A percentile compares a stretch with the other conserved stretches of the same genome.
Evolutionary conservation across 805 yeast genomes (phyloP).

Genomic region (Yarrowia bubula): DNA sequence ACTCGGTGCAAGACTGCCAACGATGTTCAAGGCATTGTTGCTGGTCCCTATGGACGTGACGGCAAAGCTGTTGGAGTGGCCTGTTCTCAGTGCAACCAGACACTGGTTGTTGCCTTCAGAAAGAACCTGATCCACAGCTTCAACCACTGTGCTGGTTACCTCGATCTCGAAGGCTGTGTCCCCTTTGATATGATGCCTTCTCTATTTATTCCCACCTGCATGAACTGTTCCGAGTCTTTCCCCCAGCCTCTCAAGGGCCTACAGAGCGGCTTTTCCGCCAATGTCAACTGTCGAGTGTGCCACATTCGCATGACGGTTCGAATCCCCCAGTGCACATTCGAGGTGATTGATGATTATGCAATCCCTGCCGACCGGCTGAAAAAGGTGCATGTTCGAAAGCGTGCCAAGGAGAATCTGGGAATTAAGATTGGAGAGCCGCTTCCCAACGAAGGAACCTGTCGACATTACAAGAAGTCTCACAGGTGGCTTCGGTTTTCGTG

Average conservation of each 20-base stretch:
- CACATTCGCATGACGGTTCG: conserved; percentile 40
- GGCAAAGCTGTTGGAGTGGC: conserved; percentile 37
- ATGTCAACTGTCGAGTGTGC: conserved; percentile 41
- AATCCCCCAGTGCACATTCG: conserved; percentile 40
- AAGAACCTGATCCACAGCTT: conserved; percentile 41
- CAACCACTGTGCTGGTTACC: conserved; percentile 39
- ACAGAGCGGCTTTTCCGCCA: conserved; percentile 38
- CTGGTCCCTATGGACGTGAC: conserved; percentile 40
- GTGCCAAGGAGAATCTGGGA: conserved; percentile 39
- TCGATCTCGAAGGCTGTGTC: conserved; percentile 43
- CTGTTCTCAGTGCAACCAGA: conserved; percentile 41
- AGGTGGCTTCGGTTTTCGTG: conserved; percentile 47
- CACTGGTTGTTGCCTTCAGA: conserved; percentile 40
- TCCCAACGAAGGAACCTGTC: conserved; percentile 76
- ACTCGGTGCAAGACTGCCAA: conserved; percentile 41
- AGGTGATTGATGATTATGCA: conserved; percentile 27
- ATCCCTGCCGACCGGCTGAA: conserved; percentile 29
- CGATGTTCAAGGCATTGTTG: conserved; percentile 39
- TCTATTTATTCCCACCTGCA: conserved; percentile 42
- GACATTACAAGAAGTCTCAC: conserved; percentile 43
- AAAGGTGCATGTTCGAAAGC: conserved; percentile 27
- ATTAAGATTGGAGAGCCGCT: conserved; percentile 76
- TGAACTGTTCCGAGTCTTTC: conserved; percentile 36
- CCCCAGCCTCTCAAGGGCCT: conserved; percentile 38
- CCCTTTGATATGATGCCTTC: conserved; percentile 42